These are phyloP conservation scores for Alternaria metachromatica DNA, from an alignment of 2,329 filamentous ascomycete genomes.

Conservation along the genomic window DNA sequence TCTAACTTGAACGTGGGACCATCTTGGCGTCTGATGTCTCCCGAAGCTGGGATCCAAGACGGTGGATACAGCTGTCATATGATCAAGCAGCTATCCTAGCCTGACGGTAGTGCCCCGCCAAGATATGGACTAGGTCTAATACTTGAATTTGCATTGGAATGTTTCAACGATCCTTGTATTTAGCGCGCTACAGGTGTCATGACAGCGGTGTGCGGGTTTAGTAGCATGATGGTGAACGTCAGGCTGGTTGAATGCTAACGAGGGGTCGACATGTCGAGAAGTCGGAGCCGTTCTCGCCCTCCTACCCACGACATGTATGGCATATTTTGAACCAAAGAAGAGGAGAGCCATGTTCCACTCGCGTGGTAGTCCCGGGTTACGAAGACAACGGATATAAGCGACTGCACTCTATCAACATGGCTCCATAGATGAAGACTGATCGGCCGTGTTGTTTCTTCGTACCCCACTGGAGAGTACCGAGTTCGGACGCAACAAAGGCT, in stretches of 20 bases:
- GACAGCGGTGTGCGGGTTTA: slow-evolving; percentile 14
- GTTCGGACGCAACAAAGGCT: slow-evolving; percentile 9
- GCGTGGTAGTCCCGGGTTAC: slow-evolving; percentile 1
- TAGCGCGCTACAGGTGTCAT: slow-evolving; percentile 12
- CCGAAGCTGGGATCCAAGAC: slow-evolving; percentile 30
- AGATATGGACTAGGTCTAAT: slow-evolving; percentile 25
- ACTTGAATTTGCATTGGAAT: slow-evolving; percentile 24
- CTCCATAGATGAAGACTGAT: slow-evolving; percentile 4
- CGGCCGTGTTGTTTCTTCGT: slow-evolving; percentile 6
- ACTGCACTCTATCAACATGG: not conserved
- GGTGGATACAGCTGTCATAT: slow-evolving; percentile 43
- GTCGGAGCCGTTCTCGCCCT: not conserved
- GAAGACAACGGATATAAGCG: slow-evolving; percentile 6
- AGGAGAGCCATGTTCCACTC: not conserved
- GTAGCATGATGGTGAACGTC: slow-evolving; percentile 2
- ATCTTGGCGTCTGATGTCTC: slow-evolving; percentile 21
- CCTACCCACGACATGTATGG: not conserved
- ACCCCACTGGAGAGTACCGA: slow-evolving; percentile 7
- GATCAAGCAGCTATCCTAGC: slow-evolving; percentile 35
- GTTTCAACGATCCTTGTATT: slow-evolving; percentile 15
- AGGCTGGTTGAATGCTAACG: not conserved
- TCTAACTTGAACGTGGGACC: slow-evolving; percentile 16
- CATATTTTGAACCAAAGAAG: not conserved
- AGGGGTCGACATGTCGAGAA: not conserved
- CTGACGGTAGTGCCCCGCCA: slow-evolving; percentile 30